Evolutionary conservation across 768 basidiomycete genomes (phyloP).

Genomic region (Tylopilus cervinicoccineus): DNA sequence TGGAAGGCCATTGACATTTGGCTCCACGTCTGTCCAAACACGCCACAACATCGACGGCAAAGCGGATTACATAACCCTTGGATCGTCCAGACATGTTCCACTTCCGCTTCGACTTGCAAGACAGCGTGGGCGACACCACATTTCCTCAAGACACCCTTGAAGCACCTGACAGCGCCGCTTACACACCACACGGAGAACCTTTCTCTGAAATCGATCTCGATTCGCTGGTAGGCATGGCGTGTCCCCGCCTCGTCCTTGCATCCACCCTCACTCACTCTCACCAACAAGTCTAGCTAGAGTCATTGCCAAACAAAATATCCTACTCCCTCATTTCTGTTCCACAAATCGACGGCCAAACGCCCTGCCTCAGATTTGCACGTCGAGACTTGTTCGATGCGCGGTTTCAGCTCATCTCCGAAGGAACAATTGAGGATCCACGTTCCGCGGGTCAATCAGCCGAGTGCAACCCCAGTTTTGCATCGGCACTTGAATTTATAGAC

Average conservation of each 20-base stretch:
- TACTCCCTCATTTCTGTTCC: constrained; percentile 70
- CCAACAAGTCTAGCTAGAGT: constrained; percentile 49
- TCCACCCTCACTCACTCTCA: constrained; percentile 8
- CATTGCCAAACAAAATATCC: constrained; percentile 70
- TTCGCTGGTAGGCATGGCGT: constrained; percentile 28
- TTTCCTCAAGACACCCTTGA: constrained; percentile 2
- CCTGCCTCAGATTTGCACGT: constrained; percentile 47
- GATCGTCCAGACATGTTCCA: constrained; percentile 31
- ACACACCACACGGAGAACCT: constrained; percentile 2
- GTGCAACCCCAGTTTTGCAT: constrained; percentile 8
- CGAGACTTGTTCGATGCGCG: constrained; percentile 93
- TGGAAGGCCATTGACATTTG: not conserved
- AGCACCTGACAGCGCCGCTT: not conserved
- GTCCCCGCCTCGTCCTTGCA: not conserved
- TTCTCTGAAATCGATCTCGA: constrained; percentile 30
- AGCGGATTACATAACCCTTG: not conserved
- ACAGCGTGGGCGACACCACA: constrained; percentile 33
- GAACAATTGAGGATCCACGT: constrained; percentile 32
- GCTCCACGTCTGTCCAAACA: not conserved
- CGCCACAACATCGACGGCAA: not conserved
- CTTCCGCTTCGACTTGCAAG: constrained; percentile 57
- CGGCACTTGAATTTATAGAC: constrained; percentile 63
- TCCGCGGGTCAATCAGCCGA: constrained; percentile 18
- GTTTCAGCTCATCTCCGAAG: constrained; percentile 82
- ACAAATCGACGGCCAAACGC: constrained; percentile 28